Base-by-base conservation (phyloP, 176 grass and related monocot species). In the Carex cristatella region DNA sequence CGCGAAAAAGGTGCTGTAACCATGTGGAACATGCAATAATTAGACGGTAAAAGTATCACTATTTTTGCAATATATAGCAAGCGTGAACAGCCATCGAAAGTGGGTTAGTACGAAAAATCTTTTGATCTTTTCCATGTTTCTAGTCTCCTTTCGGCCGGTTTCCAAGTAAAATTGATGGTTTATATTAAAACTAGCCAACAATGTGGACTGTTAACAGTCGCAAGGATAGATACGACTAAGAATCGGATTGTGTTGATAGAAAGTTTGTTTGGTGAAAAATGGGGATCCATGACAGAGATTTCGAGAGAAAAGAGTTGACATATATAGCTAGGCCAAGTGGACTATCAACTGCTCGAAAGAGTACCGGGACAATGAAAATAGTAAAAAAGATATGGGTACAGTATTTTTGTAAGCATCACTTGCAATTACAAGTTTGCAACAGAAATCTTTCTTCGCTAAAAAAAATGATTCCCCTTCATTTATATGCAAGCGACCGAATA, bases 61-160 rank as follows among this genome's bases (percentile, higher is more conserved):
- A 42, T 81, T 27, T 23, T 27, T 40, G 7, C 58, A 80, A 53
- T n/a, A 53, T 12, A 53, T 53, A 75, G 44, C 10, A 75, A 30
- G 59, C 35, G 2, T 15, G 19, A 65, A 28, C 80, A 66, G 61
- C 80, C 80, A 33, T 67, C 54, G 80, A 82, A 66, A 82, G 80
- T 82, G 80, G 80, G 58, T 65, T 53, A 64, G 59, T 62, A 64
- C 7, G 1, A 11, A 12, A 61, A 62, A 82, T 16, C 61, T 53
- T 67, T 44, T 81, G 31, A 31, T 62, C 23, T 23, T 23, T 23
- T 23, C 23, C 23, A 23, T 42, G 33, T 63, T 81, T 82, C 7
- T 14, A 82, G 37, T 46, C 60, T 46, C 16, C 80, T 82, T 82
- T 82, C 38, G 80, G 80, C 58, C 12, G n/a, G 14, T 18, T 82